Evolutionary conservation across 2,329 filamentous ascomycete species (phyloP).

Genomic region (Hawksworthiomyces lignivorus): DNA sequence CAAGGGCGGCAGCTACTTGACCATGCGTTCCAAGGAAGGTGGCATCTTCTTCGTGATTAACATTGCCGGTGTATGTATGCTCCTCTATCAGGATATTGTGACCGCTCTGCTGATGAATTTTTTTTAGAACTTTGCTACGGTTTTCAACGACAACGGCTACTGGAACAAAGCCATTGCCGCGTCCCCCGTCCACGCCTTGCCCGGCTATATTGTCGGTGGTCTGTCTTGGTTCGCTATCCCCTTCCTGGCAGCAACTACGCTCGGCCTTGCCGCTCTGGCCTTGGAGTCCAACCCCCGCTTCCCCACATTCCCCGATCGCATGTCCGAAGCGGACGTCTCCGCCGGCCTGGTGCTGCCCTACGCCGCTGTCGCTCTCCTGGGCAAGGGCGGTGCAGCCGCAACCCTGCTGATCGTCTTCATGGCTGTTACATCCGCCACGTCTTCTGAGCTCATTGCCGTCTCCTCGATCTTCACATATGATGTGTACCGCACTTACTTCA

Average conservation of each 20-base stretch:
- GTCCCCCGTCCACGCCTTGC: slow-evolving; percentile 74
- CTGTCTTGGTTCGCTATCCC: slow-evolving; percentile 90
- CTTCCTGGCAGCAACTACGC: slow-evolving; percentile 80
- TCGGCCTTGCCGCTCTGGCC: slow-evolving; percentile 75
- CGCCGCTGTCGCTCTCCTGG: slow-evolving; percentile 74
- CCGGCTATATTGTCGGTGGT: slow-evolving; percentile 81
- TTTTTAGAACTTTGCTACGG: slow-evolving; percentile 63
- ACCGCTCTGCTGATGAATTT: too few relatives aligned
- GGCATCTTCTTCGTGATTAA: slow-evolving; percentile 91
- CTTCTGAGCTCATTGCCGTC: slow-evolving; percentile 77
- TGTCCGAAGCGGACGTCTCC: slow-evolving; percentile 65
- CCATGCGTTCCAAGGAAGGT: slow-evolving; percentile 74
- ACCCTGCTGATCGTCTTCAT: slow-evolving; percentile 80
- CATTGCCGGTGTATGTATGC: slow-evolving; percentile 30
- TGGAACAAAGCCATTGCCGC: slow-evolving; percentile 94
- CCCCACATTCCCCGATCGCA: slow-evolving; percentile 65
- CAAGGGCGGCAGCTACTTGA: slow-evolving; percentile 72
- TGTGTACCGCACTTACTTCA: slow-evolving; percentile 79
- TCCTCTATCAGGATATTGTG: too few relatives aligned
- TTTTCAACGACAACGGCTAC: slow-evolving; percentile 82
- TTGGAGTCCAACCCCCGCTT: slow-evolving; percentile 67
- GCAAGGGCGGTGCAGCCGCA: slow-evolving; percentile 70
- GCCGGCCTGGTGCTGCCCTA: slow-evolving; percentile 81
- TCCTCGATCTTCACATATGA: slow-evolving; percentile 86
- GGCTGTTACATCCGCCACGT: slow-evolving; percentile 80